A percentile compares a stretch with the other conserved stretches of the same genome.
These are phyloP conservation scores for Neonectria magnoliae DNA, from an alignment of 2,329 filamentous ascomycete genomes.

Conservation along the genomic window DNA sequence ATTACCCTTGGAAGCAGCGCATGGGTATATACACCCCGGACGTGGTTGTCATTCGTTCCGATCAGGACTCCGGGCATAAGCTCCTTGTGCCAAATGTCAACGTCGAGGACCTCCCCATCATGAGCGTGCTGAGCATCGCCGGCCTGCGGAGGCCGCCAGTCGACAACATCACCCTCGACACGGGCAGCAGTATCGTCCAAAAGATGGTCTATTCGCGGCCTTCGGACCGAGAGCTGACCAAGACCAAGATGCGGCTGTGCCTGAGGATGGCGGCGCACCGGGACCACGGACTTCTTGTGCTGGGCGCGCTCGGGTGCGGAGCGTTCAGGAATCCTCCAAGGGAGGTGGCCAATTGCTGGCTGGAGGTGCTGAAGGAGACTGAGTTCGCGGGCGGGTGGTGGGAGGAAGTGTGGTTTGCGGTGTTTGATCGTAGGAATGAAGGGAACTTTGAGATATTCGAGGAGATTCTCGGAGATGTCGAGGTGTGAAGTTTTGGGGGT, in stretches of 20 bases:
- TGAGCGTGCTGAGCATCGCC: conserved; percentile 70
- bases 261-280: conserved; percentile 68
- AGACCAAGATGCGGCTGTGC: conserved; percentile 70
- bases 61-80: conserved; percentile 55
- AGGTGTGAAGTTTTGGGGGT: conserved; percentile 35
- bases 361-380: conserved; percentile 65
- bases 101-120: conserved; percentile 55
- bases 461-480: conserved; percentile 51
- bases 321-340: conserved; percentile 70
- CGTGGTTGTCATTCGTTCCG: conserved; percentile 67
- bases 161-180: conserved; percentile 28
- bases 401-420: conserved; percentile 71
- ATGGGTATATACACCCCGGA: conserved; percentile 68
- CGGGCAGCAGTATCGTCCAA: conserved; percentile 36
- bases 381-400: conserved; percentile 75
- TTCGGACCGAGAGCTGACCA: conserved; percentile 63
- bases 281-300: conserved; percentile 67
- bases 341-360: conserved; percentile 71
- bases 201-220: conserved; percentile 52
- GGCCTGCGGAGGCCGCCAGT: conserved; percentile 58
- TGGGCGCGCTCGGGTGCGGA: conserved; percentile 77
- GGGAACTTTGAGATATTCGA: conserved; percentile 64
- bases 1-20: conserved; percentile 63
- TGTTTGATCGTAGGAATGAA: conserved; percentile 57
- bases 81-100: conserved; percentile 53